A percentile compares a stretch with the other conserved stretches of the same genome.
These are phyloP conservation scores for Claviceps maximensis DNA, from an alignment of 2,329 filamentous ascomycete genomes.

Conservation along the genomic window DNA sequence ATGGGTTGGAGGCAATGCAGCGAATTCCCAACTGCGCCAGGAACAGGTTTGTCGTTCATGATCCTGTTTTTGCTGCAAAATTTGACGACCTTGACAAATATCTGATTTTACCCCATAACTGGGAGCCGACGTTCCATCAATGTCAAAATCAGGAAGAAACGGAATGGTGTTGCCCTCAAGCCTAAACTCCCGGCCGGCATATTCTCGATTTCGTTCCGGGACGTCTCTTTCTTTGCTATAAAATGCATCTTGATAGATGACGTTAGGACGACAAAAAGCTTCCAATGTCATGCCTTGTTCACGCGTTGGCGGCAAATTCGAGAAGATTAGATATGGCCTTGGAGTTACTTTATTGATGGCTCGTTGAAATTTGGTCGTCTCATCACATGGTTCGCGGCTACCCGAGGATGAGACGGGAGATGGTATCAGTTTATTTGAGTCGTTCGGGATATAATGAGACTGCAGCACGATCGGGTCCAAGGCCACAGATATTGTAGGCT, in stretches of 20 bases:
- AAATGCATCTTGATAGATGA: slow-evolving; percentile 73
- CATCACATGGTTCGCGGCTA: slow-evolving; percentile 2
- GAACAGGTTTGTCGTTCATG: slow-evolving; percentile 39
- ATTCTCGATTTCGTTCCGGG: slow-evolving; percentile 62
- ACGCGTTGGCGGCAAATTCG: slow-evolving; percentile 15
- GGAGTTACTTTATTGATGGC: slow-evolving; percentile 1
- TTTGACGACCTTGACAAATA: slow-evolving; percentile 33
- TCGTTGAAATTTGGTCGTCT: slow-evolving; percentile 1
- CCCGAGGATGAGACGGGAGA: neutral
- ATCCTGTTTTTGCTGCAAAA: slow-evolving; percentile 37
- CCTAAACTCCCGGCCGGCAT: slow-evolving; percentile 76
- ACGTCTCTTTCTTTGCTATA: slow-evolving; percentile 80
- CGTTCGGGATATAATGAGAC: neutral
- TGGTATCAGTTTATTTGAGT: neutral
- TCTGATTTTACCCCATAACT: slow-evolving; percentile 39
- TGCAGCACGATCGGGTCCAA: neutral
- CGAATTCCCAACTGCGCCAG: slow-evolving; percentile 59
- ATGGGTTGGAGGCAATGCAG: slow-evolving; percentile 53
- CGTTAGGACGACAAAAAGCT: slow-evolving; percentile 36
- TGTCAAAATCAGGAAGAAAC: slow-evolving; percentile 68
- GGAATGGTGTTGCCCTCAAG: slow-evolving; percentile 63
- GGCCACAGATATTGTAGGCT: slow-evolving; percentile 2
- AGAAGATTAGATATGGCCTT: slow-evolving; percentile 12
- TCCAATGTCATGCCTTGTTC: slow-evolving; percentile 12
- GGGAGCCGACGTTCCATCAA: slow-evolving; percentile 39